Percentiles rank a stretch among this genome's conserved stretches.
Evolutionary conservation across 805 yeast genomes (phyloP).

Genomic region (Candida adriatica): DNA sequence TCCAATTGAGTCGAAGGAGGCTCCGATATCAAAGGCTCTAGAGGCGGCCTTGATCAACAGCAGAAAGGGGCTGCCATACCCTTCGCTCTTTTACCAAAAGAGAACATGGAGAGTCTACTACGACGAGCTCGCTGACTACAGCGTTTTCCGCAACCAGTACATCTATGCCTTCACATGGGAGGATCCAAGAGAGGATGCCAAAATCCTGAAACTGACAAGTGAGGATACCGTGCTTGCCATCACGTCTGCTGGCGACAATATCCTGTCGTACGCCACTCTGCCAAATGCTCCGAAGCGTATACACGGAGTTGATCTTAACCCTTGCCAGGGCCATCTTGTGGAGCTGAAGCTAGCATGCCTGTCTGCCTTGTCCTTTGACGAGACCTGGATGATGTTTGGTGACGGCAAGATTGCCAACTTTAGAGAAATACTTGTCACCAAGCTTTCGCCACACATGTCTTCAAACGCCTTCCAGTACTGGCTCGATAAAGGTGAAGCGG

Average conservation of each 20-base stretch:
- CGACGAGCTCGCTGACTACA: slow-evolving; percentile 62
- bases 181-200: slow-evolving; percentile 76
- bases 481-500: slow-evolving; percentile 53
- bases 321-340: slow-evolving; percentile 72
- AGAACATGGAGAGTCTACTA: slow-evolving; percentile 77
- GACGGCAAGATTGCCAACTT: slow-evolving; percentile 57
- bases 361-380: slow-evolving; percentile 46
- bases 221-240: slow-evolving; percentile 74
- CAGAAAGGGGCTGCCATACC: slow-evolving; percentile 64
- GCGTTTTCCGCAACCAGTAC: slow-evolving; percentile 70
- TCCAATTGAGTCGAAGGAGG: slow-evolving; percentile 34
- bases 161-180: slow-evolving; percentile 91
- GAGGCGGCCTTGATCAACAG: slow-evolving; percentile 66
- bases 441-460: slow-evolving; percentile 64
- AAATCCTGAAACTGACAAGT: slow-evolving; percentile 51
- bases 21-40: slow-evolving; percentile 58
- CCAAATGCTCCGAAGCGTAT: slow-evolving; percentile 66
- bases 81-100: slow-evolving; percentile 71
- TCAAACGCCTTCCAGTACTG: slow-evolving; percentile 80
- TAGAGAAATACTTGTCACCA: slow-evolving; percentile 41
- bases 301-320: slow-evolving; percentile 82
- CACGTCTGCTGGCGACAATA: slow-evolving; percentile 83
- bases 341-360: slow-evolving; percentile 74
- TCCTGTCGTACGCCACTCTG: slow-evolving; percentile 64
- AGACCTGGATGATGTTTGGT: slow-evolving; percentile 73